Conservation (phyloP, 495 filamentous ascomycete species). For the Elasticomyces elasticus region DNA sequence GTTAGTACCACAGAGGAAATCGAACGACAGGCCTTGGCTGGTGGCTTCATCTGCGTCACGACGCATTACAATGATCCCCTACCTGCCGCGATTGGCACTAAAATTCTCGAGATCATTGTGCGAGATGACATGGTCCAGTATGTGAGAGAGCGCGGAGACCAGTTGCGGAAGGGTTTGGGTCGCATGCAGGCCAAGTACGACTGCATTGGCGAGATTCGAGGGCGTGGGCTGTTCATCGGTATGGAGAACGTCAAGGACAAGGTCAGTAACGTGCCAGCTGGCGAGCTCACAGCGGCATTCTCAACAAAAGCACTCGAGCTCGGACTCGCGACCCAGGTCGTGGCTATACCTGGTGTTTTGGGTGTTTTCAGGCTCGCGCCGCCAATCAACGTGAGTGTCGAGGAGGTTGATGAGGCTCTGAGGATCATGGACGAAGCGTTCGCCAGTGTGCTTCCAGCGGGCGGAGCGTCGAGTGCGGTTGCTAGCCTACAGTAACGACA, state of each 20-base stretch:
- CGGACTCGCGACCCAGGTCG: background rate
- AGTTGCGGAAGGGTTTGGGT: background rate
- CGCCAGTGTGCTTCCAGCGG: background rate
- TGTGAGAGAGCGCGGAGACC: background rate
- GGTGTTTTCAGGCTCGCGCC: background rate
- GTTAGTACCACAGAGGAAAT: background rate
- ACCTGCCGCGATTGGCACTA: background rate
- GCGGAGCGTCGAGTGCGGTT: background rate
- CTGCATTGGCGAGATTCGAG: background rate
- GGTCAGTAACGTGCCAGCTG: background rate
- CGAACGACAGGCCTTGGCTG: background rate
- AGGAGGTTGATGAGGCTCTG: background rate
- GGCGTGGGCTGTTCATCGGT: background rate
- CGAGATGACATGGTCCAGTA: background rate
- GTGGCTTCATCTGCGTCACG: background rate
- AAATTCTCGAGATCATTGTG: background rate
- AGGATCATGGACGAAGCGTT: background rate
- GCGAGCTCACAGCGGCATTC: background rate
- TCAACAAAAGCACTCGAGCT: background rate
- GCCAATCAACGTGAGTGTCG: background rate
- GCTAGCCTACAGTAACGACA: background rate
- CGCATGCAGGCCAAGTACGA: background rate
- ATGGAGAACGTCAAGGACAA: background rate
- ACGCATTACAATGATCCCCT: background rate
- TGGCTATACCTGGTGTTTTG: background rate